Base-by-base conservation (phyloP, 805 yeast species). In the Grigorovia humatica region DNA sequence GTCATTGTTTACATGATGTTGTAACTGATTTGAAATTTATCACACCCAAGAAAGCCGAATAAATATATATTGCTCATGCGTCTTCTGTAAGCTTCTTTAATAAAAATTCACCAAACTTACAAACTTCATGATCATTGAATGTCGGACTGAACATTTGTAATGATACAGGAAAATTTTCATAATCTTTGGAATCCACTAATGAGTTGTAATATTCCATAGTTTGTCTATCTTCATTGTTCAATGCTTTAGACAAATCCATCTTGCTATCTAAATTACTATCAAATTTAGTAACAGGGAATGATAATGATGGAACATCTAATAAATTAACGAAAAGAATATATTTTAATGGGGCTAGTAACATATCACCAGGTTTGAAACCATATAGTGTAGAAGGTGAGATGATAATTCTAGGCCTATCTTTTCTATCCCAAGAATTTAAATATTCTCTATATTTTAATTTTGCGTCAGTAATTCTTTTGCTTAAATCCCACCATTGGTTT, bases 401-500 rank as follows among this genome's bases (percentile, higher is more conserved):
- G 15, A 56, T 48, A 17, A 56, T 49, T 30, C 49, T 52, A 9
- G 57, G 56, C 20, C 49, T 52, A 20, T 53, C 57, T 15, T 46
- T 48, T 13, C 48, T 48, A 11, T 35, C 42, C 19, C 54, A 55
- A 20, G 55, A 48, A 40, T 55, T 55, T 19, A 44, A 52, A 50
- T 53, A 57, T 8, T 55, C 47, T 42, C 58, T 53, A 38, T 53
- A 54, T 9, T 54, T 50, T 19, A 48, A 51, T 32, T 55, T 48
- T 4, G 58, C 54, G 32, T 50, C 52, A 19, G 48, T 49, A 11
- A 55, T 54, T 15, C 57, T 47, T 43, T 47, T 55, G 38, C 51
- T 52, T 23, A 57, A 46, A 43, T 49, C 40, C 59, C 59, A 57
- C 59, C 58, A 57, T 46, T 57, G 44, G 41, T 57, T 57, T 1